These are phyloP conservation scores for Warburgia ugandensis DNA, from an alignment of 164 flowering plant species.

Conservation along the genomic window DNA sequence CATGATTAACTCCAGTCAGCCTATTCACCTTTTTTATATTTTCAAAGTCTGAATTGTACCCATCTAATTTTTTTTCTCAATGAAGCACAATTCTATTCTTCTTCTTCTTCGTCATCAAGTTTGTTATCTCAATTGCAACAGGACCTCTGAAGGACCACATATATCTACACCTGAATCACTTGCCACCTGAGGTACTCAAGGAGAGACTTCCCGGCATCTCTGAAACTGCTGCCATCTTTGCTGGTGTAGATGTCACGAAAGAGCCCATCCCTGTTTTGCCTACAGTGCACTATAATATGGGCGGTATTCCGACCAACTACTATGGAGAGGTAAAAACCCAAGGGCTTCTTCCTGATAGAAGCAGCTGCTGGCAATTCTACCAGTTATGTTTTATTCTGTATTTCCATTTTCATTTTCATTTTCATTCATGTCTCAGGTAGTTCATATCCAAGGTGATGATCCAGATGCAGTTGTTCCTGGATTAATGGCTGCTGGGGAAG, in stretches of 20 bases:
- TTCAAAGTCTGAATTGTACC: too few relatives aligned
- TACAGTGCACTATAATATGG: conserved; percentile 99
- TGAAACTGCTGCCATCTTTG: conserved; percentile 99
- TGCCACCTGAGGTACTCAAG: conserved; percentile 98
- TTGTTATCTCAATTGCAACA: conserved; percentile 26
- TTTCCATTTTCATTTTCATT: background rate
- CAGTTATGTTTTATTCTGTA: background rate
- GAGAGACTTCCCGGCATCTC: conserved; percentile 99
- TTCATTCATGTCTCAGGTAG: conserved; percentile 73
- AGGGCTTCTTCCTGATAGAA: background rate
- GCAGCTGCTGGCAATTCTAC: background rate
- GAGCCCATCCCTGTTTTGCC: conserved; percentile 98
- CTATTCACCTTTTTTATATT: too few relatives aligned
- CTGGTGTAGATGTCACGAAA: conserved; percentile 98
- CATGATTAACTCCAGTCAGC: too few relatives aligned
- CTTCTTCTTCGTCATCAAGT: conserved; percentile 43
- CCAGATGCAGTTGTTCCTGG: conserved; percentile 95
- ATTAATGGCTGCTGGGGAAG: conserved; percentile 98
- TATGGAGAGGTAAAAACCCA: conserved; percentile 74
- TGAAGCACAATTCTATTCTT: conserved; percentile 1
- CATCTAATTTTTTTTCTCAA: too few relatives aligned
- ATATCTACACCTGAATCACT: conserved; percentile 91
- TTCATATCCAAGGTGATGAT: conserved; percentile 64
- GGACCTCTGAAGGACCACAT: conserved; percentile 48
- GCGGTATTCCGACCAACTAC: conserved; percentile 93